Evolutionary conservation across 305 asterid species (phyloP), one percentile per base, ranked within the genome.

Genomic region (Fraxinus ornus): DNA sequence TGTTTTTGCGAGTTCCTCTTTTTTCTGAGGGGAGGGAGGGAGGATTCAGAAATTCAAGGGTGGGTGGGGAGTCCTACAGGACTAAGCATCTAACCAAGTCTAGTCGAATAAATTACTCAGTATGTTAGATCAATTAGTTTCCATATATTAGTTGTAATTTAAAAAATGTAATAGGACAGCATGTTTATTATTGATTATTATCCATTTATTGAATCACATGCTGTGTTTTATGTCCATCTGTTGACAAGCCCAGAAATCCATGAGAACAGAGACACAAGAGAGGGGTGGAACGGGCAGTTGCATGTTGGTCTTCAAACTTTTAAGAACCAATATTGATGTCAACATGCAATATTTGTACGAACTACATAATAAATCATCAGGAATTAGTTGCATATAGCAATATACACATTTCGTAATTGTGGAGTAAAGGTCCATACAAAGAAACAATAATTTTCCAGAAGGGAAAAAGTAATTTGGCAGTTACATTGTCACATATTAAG

Each of bases 281-380:
- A 4, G 32, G 32, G 28, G 47, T 5, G 52, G 37, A 44, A 62
- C 15, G 5, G 41, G 47, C 26, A 68, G 44, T 41, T 9, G 72
- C 71, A 66, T 72, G 10, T 44, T 47, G 26, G 49, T 41, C 72
- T 70, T 80, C 83, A 49, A 49, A 30, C 15, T 36, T 82, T 78
- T 22, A 78, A 33, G 39, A 49, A 73, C 72, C 12, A 2, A 49
- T 28, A 35, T 30, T 28, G 15, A 26, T 71, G 62, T 77, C 49
- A 17, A 71, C 15, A 70, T 64, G 83, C 80, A 76, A 70, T 10
- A 78, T 52, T 13, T 47, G 79, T 15, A 57, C 41, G 17, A 62
- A 47, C 47, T 52, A 75, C 36, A 77, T 75, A 41, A 64, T 77
- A 30, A 78, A 26, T 78, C 78, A 30, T 36, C 57, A 41, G 37